Evolutionary conservation across 805 yeast genomes (phyloP).

Genomic region (Wickerhamomyces ciferrii): DNA sequence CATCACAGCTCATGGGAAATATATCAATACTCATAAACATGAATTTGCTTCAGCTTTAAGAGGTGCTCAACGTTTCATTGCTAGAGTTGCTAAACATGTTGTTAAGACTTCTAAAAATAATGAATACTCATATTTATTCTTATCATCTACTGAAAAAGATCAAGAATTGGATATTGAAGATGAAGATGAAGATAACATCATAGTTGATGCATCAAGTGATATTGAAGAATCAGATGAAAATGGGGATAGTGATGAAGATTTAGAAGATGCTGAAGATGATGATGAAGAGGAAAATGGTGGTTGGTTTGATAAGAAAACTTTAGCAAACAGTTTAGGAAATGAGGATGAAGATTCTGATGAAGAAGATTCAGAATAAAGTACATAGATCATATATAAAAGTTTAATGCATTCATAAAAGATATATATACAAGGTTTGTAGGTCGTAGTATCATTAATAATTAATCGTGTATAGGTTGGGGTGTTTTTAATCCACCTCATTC

Average conservation of each 20-base stretch:
- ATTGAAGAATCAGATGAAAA: conserved; percentile 7
- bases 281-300: conserved; percentile 22
- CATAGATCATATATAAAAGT: not conserved
- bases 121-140: conserved; percentile 48
- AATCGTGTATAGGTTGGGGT: too few species aligned
- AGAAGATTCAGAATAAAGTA: not conserved
- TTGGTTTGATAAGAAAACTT: conserved; percentile 17
- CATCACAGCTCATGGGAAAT: conserved; percentile 70
- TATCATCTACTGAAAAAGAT: conserved; percentile 24
- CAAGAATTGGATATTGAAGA: conserved; percentile 21
- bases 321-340: conserved; percentile 4
- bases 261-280: conserved; percentile 10
- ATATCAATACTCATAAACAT: conserved; percentile 56
- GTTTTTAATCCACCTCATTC: not conserved
- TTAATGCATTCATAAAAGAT: too few species aligned
- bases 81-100: conserved; percentile 71
- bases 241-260: conserved; percentile 9
- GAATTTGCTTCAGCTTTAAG: conserved; percentile 61
- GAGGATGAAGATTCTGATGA: conserved; percentile 8
- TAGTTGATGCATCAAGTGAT: conserved; percentile 1
- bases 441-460: too few species aligned
- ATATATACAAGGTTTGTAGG: too few species aligned
- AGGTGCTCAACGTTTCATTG: conserved; percentile 69
- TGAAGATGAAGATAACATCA: conserved; percentile 20
- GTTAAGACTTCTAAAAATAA: conserved; percentile 48